Evolutionary conservation across 1,139 yeast species (phyloP).

Genomic region (Wickerhamomyces sp.): DNA sequence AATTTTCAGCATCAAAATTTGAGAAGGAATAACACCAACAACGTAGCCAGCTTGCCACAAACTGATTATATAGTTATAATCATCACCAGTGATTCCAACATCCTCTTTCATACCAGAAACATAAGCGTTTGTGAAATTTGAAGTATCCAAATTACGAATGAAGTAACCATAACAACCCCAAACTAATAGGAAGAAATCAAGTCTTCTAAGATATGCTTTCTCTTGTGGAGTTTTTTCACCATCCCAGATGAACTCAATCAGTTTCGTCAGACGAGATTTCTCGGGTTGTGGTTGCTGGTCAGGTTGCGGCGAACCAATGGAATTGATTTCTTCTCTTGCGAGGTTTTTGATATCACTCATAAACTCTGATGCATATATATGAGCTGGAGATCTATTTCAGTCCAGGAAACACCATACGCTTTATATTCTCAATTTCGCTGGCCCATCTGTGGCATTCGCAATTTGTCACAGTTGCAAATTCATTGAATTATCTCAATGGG

Average conservation of each 20-base stretch:
- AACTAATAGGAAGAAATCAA: not conserved
- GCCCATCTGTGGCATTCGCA: too few relatives aligned
- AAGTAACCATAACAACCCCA: slow-evolving; percentile 3
- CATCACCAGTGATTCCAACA: slow-evolving; percentile 41
- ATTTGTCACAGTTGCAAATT: too few relatives aligned
- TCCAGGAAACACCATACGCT: too few relatives aligned
- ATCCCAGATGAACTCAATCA: slow-evolving; percentile 4
- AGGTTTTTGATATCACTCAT: too few relatives aligned
- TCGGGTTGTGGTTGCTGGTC: not conserved
- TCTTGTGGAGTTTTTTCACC: slow-evolving; percentile 4
- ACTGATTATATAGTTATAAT: slow-evolving; percentile 24
- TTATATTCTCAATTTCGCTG: too few relatives aligned
- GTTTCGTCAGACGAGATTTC: slow-evolving; percentile 1
- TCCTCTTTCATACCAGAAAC: slow-evolving; percentile 34
- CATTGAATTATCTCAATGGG: too few relatives aligned
- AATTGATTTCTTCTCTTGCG: too few relatives aligned
- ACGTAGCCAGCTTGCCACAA: slow-evolving; percentile 32
- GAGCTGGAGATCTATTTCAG: too few relatives aligned
- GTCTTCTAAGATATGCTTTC: slow-evolving; percentile 1
- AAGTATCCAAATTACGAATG: slow-evolving; percentile 1
- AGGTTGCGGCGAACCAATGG: too few relatives aligned
- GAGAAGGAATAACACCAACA: slow-evolving; percentile 31
- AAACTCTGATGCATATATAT: too few relatives aligned
- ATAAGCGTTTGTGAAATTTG: slow-evolving; percentile 32
- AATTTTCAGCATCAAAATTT: slow-evolving; percentile 47